Percentiles rank a stretch among this genome's conserved stretches.
These are phyloP conservation scores for Pseudoperonospora humuli DNA, from an alignment of 352 stramenopile species.

Conservation along the genomic window DNA sequence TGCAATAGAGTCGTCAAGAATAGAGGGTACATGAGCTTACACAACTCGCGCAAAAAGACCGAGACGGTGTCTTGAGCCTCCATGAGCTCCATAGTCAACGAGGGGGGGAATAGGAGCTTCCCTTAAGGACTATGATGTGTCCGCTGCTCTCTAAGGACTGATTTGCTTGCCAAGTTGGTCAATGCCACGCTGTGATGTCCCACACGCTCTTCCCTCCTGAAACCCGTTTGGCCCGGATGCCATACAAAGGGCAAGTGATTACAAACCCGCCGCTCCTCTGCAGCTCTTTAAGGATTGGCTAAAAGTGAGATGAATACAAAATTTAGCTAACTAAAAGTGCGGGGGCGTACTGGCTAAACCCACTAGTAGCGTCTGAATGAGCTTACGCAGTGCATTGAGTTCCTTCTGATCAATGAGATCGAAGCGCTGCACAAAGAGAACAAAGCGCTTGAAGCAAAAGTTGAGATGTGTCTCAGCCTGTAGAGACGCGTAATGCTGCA, in stretches of 20 bases:
- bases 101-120: neutral
- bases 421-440: constrained; percentile 93
- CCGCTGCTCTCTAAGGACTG: constrained; percentile 14
- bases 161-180: constrained; percentile 5
- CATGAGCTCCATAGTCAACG: constrained; percentile 19
- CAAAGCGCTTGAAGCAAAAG: constrained; percentile 96
- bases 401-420: constrained; percentile 91
- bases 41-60: constrained; percentile 39
- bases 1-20: neutral
- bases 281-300: constrained; percentile 18
- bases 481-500: constrained; percentile 88
- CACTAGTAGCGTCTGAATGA: constrained; percentile 62
- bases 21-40: constrained; percentile 17
- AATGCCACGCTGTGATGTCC: constrained; percentile 9
- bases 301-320: constrained; percentile 30
- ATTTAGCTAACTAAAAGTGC: constrained; percentile 10
- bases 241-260: constrained; percentile 17
- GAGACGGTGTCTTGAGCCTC: constrained; percentile 24
- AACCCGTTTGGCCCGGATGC: neutral
- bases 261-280: constrained; percentile 11
- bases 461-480: constrained; percentile 93
- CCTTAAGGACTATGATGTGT: neutral
- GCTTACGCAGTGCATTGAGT: constrained; percentile 89
- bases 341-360: no score
- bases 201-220: no score